Conservation (phyloP, 2,329 filamentous ascomycete species). For the Tolypocladium cylindrosporum region DNA sequence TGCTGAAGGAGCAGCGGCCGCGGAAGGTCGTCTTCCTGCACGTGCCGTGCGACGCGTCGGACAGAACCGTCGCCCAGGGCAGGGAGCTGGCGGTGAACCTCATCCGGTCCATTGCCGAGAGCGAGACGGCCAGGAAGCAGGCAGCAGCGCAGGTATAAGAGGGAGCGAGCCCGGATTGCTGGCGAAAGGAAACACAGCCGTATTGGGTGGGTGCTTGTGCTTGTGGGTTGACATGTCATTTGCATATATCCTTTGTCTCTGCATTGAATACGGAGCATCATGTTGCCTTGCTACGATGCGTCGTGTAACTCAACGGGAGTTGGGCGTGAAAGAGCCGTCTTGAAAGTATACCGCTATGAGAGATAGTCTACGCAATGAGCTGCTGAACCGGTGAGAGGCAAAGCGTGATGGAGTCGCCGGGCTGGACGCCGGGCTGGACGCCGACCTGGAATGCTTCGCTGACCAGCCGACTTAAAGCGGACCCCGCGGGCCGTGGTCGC, state of each 20-base stretch:
- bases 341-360: no score
- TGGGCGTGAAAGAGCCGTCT: no score
- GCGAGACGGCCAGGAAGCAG: slow-evolving; percentile 23
- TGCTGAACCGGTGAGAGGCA: no score
- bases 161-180: no score
- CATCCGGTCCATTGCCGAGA: slow-evolving; percentile 47
- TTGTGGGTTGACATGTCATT: neutral
- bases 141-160: neutral
- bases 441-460: neutral
- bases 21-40: slow-evolving; percentile 59
- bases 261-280: neutral
- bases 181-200: neutral
- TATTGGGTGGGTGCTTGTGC: neutral
- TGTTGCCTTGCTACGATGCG: neutral
- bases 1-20: slow-evolving; percentile 34
- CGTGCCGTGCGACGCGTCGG: slow-evolving; percentile 51
- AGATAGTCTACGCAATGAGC: no score
- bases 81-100: slow-evolving; percentile 42
- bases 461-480: neutral
- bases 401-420: neutral
- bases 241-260: neutral
- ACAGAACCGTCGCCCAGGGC: slow-evolving; percentile 36
- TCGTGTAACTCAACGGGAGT: neutral
- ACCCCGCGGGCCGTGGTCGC: neutral
- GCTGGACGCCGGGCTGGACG: neutral